Evolutionary conservation across 805 yeast genomes (phyloP).

Genomic region (Zygosaccharomyces bisporus): DNA sequence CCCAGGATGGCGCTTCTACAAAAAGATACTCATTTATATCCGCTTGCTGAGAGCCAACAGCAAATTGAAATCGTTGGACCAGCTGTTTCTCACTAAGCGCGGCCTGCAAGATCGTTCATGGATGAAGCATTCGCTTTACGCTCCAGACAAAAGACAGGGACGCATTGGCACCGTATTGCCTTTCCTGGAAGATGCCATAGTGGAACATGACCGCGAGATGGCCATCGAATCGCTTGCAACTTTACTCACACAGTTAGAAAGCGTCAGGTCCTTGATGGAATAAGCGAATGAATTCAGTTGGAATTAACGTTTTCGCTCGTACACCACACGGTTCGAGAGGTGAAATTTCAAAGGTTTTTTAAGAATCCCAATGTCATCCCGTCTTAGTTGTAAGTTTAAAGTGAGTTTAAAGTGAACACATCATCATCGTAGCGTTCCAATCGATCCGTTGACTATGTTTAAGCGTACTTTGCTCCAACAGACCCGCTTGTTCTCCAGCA

Average conservation of each 20-base stretch:
- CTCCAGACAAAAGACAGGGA: slow-evolving; percentile 54
- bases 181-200: slow-evolving; percentile 54
- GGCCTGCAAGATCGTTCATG: slow-evolving; percentile 51
- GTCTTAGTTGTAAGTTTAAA: not conserved
- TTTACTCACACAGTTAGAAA: slow-evolving; percentile 36
- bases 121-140: slow-evolving; percentile 62
- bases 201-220: slow-evolving; percentile 43
- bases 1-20: slow-evolving; percentile 69
- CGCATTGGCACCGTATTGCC: slow-evolving; percentile 53
- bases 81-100: slow-evolving; percentile 45
- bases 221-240: slow-evolving; percentile 45
- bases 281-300: slow-evolving; percentile 6
- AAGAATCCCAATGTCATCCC: not conserved
- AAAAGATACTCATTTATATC: slow-evolving; percentile 57
- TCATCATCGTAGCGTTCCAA: not conserved
- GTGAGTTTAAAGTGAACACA: not conserved
- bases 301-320: not conserved
- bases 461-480: slow-evolving; percentile 21
- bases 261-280: slow-evolving; percentile 24
- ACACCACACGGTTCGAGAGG: not conserved
- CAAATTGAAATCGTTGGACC: slow-evolving; percentile 52
- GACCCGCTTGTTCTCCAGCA: slow-evolving; percentile 50
- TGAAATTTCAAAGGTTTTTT: slow-evolving; percentile 1
- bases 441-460: slow-evolving; percentile 14
- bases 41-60: slow-evolving; percentile 52